Base-by-base conservation (phyloP, 345 rosid genomes). In the Ailanthus altissimus region DNA sequence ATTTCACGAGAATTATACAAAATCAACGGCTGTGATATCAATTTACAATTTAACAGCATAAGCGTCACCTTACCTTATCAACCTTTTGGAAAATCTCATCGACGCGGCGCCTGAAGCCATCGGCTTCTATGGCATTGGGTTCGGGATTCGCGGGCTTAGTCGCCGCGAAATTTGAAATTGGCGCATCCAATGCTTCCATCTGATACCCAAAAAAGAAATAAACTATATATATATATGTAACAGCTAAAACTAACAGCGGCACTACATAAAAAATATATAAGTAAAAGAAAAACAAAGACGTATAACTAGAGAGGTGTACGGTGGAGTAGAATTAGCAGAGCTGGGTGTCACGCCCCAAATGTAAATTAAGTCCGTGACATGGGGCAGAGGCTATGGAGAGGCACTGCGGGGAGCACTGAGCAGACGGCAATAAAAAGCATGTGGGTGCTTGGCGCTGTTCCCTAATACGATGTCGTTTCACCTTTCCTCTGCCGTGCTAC, bases 1-100 rank as follows among this genome's bases (percentile, higher is more conserved):
- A 60, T n/a, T 72, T 56, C 12, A n/a, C 0, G 14, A 58, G 21
- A 69, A 49, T 32, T 12, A 12, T 14, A 56, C 3, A 10, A 45
- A 67, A 47, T 64, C 15, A 14, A 56, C 53, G 45, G 58, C 18
- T 10, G 45, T 45, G 59, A 13, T 26, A 15, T 49, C 32, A 56
- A 53, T 51, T 50, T 40, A 14, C 38, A 72, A 45, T 51, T 64
- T 8, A 36, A 16, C 20, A 20, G 67, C 21, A 45, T 40, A 49
- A 26, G 20, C 56, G 16, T 47, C 57, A 62, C 12, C 26, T 73
- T 47, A 89, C 96, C 96, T 90, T 82, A 79, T 86, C 88, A 81
- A 93, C 90, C 81, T 88, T 86, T 58, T 73, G 74, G 45, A 80
- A 80, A 46, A 90, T 86, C 72, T 88, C 89, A 69, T 92, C 91